Base-by-base conservation (phyloP, 805 yeast genomes). In the Maudiozyma turicensis region DNA sequence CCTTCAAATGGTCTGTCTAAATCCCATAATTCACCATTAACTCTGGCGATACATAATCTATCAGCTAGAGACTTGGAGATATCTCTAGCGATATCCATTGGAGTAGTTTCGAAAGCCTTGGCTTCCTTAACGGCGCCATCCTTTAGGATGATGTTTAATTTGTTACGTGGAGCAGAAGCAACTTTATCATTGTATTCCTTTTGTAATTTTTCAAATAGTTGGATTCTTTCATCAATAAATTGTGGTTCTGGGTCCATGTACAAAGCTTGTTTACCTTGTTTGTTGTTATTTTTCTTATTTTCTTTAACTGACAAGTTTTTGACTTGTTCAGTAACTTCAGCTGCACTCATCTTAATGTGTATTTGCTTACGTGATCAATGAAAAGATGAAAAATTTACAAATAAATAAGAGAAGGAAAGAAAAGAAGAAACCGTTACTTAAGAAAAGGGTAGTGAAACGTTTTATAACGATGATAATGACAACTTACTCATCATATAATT, bases 11-110 rank as follows among this genome's bases (percentile, higher is more conserved):
- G 97, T 72, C 99, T 84, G 55, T 84, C 90, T 61, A 93, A 75
- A 72, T 93, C 99, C 98, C 99, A 93, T 59, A 91, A 74, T 60
- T 78, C 74, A 50, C 95, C 96, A 64, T 93, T 77, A 48, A 91
- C 95, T 69, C 88, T 89, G 51, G 98, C 78, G 58, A 93, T 89
- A 56, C 93, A 88, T 59, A 86, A 86, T 71, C 88, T 84, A 56
- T 93, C 98, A 45, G 82, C 74, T 64, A 91, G 84, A 8, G 96
- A 83, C 70, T 86, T 86, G 56, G 95, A 88, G 59, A 91, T 89
- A 49, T 68, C 81, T 58, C 74, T 76, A 46, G 98, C 97, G 55
- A 91, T 85, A 47, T 81, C 84, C 69, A 86, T 68, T 43, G 99
- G 99, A 30, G 89, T 73, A 46, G 98, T 89, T 68, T 90, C 96